Percentiles rank a stretch among this genome's conserved stretches.
Evolutionary conservation across 805 yeast species (phyloP).

Genomic region (Kodamaea kakaduensis): DNA sequence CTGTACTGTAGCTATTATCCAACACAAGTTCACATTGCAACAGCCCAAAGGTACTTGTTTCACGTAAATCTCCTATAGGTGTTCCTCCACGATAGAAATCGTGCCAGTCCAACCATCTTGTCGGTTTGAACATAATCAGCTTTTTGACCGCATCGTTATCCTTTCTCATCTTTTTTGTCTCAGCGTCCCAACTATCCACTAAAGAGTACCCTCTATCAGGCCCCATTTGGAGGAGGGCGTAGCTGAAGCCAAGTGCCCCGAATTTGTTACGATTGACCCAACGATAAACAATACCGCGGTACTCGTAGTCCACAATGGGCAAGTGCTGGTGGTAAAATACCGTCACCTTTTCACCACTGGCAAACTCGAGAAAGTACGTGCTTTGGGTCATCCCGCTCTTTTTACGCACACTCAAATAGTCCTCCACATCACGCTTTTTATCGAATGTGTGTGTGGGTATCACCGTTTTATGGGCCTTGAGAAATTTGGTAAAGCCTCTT

Average conservation of each 20-base stretch:
- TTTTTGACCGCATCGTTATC: neutral
- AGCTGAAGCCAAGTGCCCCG: neutral
- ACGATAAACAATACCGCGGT: slow-evolving; percentile 8
- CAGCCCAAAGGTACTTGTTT: slow-evolving; percentile 3
- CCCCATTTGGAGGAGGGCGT: slow-evolving; percentile 6
- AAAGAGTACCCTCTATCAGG: slow-evolving; percentile 7
- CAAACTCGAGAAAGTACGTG: slow-evolving; percentile 1
- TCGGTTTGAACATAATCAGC: slow-evolving; percentile 1
- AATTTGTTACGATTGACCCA: slow-evolving; percentile 8
- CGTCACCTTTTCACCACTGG: slow-evolving; percentile 1
- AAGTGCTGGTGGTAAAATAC: slow-evolving; percentile 8
- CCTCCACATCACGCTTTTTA: slow-evolving; percentile 3
- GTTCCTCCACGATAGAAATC: slow-evolving; percentile 6
- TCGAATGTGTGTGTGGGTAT: slow-evolving; percentile 2
- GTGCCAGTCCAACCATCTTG: neutral
- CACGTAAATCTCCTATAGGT: slow-evolving; percentile 8
- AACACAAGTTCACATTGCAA: slow-evolving; percentile 3
- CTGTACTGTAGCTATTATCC: neutral
- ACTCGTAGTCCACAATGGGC: slow-evolving; percentile 11
- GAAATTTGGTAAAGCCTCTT: neutral
- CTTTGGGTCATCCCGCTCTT: slow-evolving; percentile 2
- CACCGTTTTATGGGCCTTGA: neutral
- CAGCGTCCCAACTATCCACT: slow-evolving; percentile 9
- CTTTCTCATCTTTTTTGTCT: slow-evolving; percentile 3
- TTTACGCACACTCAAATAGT: slow-evolving; percentile 5